A percentile compares a stretch with the other conserved stretches of the same genome.
Conservation (phyloP, 2,329 filamentous ascomycete species). For the Acephala macrosclerotiorum region DNA sequence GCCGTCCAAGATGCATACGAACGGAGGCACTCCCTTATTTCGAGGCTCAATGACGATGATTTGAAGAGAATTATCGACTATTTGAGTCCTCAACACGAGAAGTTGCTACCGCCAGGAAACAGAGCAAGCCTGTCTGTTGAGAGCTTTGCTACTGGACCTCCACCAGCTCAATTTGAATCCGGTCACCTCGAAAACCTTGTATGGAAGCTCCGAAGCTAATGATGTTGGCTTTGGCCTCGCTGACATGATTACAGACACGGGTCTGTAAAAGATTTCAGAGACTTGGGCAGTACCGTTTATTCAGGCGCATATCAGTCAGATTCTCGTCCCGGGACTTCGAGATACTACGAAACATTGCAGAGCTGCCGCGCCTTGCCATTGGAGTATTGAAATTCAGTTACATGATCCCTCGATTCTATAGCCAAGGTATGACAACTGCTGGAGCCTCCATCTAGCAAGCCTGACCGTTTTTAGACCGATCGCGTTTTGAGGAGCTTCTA, state of each 20-base stretch:
- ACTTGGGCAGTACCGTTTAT: not conserved
- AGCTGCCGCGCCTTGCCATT: conserved; percentile 41
- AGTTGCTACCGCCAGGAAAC: not conserved
- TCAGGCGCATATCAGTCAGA: not conserved
- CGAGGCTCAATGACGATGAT: not conserved
- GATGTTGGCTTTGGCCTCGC: not conserved
- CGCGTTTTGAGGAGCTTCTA: not conserved
- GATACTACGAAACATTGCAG: conserved; percentile 1
- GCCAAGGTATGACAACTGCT: conserved; percentile 51
- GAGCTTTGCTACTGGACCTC: conserved; percentile 7
- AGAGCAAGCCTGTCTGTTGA: conserved; percentile 10
- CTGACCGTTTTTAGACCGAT: not conserved
- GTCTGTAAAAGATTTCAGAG: not conserved
- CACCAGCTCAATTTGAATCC: not conserved
- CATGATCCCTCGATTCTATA: conserved; percentile 64
- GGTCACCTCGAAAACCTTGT: conserved; percentile 2
- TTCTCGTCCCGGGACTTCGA: conserved; percentile 3
- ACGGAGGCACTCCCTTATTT: not conserved
- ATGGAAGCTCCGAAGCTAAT: not conserved
- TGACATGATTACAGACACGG: conserved; percentile 7
- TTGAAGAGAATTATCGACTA: conserved; percentile 1
- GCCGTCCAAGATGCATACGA: not conserved
- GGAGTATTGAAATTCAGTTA: conserved; percentile 66
- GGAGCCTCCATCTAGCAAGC: not conserved
- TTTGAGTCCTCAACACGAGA: not conserved